These are phyloP conservation scores for Spiraea crenata DNA, from an alignment of 331 rosid genomes.

Conservation along the genomic window DNA sequence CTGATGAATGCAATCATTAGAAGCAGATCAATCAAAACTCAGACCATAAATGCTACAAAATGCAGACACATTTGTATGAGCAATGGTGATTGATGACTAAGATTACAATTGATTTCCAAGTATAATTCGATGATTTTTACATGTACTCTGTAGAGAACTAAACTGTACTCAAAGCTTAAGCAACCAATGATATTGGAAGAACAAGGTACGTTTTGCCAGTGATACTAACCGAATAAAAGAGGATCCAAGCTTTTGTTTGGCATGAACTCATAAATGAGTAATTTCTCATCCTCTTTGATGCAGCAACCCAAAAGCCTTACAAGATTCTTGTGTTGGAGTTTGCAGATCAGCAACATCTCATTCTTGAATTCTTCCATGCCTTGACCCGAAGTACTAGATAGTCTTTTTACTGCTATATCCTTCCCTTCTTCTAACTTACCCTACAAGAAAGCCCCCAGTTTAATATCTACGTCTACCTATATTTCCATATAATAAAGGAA, in stretches of 20 bases:
- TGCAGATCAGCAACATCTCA: conserved; percentile 39
- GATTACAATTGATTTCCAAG: too few species aligned
- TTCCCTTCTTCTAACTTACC: conserved; percentile 35
- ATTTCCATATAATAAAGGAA: neutral
- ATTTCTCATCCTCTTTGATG: conserved; percentile 37
- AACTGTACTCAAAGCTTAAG: too few species aligned
- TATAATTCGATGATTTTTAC: too few species aligned
- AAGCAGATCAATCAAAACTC: neutral
- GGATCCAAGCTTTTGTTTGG: conserved; percentile 26
- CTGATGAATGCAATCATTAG: neutral
- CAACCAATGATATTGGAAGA: neutral
- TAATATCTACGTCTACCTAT: neutral
- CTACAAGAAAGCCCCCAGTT: conserved; percentile 5
- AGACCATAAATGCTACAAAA: neutral
- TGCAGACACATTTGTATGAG: neutral
- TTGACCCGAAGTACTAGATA: conserved; percentile 40
- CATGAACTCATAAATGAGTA: conserved; percentile 35
- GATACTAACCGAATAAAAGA: conserved; percentile 26
- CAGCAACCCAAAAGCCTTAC: conserved; percentile 41
- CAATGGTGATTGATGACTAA: too few species aligned
- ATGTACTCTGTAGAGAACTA: too few species aligned
- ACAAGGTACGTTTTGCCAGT: neutral
- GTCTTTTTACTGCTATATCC: conserved; percentile 43
- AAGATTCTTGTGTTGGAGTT: conserved; percentile 44
- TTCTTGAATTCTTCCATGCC: conserved; percentile 46